Evolutionary conservation across 208 protist genomes (phyloP).

Genomic region (Entamoeba dispar): DNA sequence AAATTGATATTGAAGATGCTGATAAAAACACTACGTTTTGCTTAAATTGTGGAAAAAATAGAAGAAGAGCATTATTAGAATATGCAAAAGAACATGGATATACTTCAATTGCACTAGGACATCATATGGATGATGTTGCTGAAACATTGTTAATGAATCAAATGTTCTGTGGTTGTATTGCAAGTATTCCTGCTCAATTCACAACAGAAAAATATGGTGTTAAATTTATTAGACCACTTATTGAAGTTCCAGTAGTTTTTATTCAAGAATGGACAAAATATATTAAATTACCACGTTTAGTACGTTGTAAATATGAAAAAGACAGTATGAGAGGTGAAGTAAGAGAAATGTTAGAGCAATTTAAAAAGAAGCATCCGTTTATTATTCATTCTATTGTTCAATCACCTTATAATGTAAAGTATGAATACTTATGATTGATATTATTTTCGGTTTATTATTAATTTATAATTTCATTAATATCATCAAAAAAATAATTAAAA

Average conservation of each 20-base stretch:
- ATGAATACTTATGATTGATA: too few relatives aligned
- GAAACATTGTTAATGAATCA: constrained; percentile 83
- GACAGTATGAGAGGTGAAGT: background rate
- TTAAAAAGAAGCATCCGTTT: background rate
- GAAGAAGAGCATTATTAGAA: constrained; percentile 73
- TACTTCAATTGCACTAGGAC: constrained; percentile 75
- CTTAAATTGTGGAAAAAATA: constrained; percentile 80
- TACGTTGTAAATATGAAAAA: background rate
- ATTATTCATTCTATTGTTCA: background rate
- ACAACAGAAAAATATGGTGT: background rate
- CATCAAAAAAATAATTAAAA: too few relatives aligned
- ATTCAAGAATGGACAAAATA: background rate
- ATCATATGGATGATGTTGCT: constrained; percentile 89
- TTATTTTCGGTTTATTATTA: too few relatives aligned
- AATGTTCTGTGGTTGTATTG: background rate
- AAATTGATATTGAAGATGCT: constrained; percentile 85
- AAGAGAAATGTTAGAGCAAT: background rate
- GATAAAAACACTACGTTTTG: constrained; percentile 34
- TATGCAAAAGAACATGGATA: constrained; percentile 48
- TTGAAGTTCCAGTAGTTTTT: background rate
- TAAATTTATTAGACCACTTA: background rate
- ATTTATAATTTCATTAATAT: too few relatives aligned
- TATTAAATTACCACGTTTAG: background rate
- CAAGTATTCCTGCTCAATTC: background rate
- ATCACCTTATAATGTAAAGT: background rate